phyloP scores from a whole-genome alignment of 2,329 filamentous ascomycete genomes.

The Penicillium sp. region DNA sequence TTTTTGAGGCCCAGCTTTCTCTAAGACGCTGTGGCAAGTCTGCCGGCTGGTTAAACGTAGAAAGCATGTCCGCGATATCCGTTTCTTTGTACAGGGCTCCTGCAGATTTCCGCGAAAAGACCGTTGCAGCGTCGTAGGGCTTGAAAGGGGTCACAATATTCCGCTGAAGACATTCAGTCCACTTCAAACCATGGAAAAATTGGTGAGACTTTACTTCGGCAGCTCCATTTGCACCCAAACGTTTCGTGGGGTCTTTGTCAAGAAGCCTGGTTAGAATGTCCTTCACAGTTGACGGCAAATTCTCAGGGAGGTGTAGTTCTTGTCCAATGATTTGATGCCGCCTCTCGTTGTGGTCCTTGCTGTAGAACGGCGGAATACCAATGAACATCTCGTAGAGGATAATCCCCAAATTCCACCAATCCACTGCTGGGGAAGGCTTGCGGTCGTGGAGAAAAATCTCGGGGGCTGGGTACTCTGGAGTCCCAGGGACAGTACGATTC shows the following conservation, averaged over 20 bases:
- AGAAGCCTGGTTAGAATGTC: not conserved
- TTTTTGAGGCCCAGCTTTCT: not conserved
- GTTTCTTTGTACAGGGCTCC: not conserved
- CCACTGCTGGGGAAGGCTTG: not conserved
- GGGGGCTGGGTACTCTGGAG: not conserved
- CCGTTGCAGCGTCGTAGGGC: not conserved
- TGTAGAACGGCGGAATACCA: not conserved
- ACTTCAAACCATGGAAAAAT: not conserved
- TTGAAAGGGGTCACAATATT: not conserved
- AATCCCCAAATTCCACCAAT: not conserved
- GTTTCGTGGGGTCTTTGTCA: not conserved
- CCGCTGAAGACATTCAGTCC: not conserved
- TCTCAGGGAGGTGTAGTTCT: not conserved
- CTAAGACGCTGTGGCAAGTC: not conserved
- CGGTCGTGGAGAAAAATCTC: not conserved
- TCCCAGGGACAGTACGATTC: not conserved
- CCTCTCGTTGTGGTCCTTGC: not conserved
- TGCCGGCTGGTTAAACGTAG: not conserved
- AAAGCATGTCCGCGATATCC: not conserved
- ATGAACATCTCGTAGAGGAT: not conserved
- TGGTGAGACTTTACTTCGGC: not conserved
- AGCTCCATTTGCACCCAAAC: not conserved
- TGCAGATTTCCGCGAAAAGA: not conserved
- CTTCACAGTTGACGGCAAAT: not conserved
- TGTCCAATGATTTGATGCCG: not conserved